A percentile compares a stretch with the other conserved stretches of the same genome.
These are phyloP conservation scores for Talaromyces nanjingensis DNA, from an alignment of 495 filamentous ascomycete species.

Conservation along the genomic window DNA sequence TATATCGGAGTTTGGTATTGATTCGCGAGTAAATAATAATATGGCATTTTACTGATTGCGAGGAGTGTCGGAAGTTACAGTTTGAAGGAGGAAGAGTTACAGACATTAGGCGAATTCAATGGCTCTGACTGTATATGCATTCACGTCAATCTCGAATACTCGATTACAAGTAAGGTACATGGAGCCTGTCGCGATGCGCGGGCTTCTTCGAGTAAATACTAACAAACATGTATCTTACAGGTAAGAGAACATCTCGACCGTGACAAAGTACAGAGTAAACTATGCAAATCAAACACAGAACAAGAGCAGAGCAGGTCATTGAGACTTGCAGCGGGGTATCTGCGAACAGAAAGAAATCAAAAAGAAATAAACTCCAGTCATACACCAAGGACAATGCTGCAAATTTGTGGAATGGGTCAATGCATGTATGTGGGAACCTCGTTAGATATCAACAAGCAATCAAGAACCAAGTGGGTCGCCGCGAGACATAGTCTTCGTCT, in stretches of 20 bases:
- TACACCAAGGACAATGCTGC: background rate
- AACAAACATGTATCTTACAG: background rate
- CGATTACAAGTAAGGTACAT: background rate
- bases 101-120: background rate
- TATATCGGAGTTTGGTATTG: background rate
- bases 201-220: background rate
- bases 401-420: background rate
- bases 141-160: background rate
- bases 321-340: background rate
- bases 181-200: background rate
- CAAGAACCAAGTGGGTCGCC: background rate
- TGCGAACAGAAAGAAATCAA: background rate
- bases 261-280: background rate
- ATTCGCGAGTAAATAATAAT: background rate
- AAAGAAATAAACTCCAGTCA: background rate
- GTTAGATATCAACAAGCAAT: background rate
- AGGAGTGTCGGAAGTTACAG: background rate
- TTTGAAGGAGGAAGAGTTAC: background rate
- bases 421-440: background rate
- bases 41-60: background rate
- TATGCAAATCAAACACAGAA: background rate
- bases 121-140: background rate
- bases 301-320: background rate
- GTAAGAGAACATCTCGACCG: background rate
- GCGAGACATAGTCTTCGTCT: conserved; percentile 3